Evolutionary conservation across 1,139 yeast genomes (phyloP), one percentile per base, ranked within the genome.

Genomic region (Zygotorulaspora mrakii): DNA sequence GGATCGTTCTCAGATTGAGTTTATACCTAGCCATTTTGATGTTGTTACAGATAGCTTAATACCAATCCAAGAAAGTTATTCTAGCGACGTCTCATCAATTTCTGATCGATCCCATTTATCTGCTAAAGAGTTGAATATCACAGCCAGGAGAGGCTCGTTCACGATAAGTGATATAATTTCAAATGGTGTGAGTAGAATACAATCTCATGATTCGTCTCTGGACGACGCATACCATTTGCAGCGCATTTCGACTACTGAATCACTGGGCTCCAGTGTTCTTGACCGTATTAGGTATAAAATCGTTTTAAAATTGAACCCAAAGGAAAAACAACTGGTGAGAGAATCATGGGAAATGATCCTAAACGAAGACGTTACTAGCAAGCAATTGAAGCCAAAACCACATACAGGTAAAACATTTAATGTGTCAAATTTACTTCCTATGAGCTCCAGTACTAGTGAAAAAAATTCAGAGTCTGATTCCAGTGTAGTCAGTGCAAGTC

Each of bases 261-360:
- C 46, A 17, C 31, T 34, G 14, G 23, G 39, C 18, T 38, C 47
- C 8, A 35, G 42, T 16, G 49, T 48, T 17, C 13, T 48, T n/a
- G 52, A 50, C 20, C 49, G 49, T 8, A 34, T 48, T 2, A 47
- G 53, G 18, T 50, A 52, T 37, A 59, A 57, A 37, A 55, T 67
- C 10, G 42, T 59, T 1, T 54, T 71, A n/a, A 56, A 57, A 24
- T 52, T 71, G 33, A 54, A 62, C 2, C 42, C 54, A 1, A 45
- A 50, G n/a, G 76, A 71, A 49, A 64, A 66, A 12, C 59, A 57
- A 5, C 46, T 66, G n/a, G 52, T 71, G 2, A 59, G 69, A 43
- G 53, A 53, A 13, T 65, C 73, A 2, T 71, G 76, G 76, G 44
- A 49, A 29, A 60, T 54, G 39, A 57, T 58, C 59, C 47, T 59